These are phyloP conservation scores for Cinchona pubescens DNA, from an alignment of 257 asterid species.

Conservation along the genomic window DNA sequence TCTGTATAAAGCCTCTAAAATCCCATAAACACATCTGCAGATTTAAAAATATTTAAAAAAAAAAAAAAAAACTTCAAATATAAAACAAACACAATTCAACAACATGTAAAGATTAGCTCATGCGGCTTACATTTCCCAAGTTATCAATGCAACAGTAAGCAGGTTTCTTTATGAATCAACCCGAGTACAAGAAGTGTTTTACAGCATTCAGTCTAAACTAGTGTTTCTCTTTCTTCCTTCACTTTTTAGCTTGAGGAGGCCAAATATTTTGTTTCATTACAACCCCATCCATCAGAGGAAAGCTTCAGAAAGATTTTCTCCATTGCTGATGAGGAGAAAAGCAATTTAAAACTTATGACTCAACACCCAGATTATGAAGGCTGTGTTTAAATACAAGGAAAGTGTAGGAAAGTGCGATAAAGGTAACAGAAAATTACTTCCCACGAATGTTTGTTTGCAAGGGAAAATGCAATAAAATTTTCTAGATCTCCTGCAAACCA, in stretches of 20 bases:
- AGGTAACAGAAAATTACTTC: too few species aligned
- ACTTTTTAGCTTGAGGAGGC: neutral
- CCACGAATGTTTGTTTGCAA: too few species aligned
- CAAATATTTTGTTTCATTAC: neutral
- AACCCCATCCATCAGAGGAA: neutral
- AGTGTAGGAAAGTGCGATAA: too few species aligned
- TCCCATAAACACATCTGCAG: neutral
- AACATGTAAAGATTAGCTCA: neutral
- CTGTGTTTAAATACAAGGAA: too few species aligned
- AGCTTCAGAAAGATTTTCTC: neutral
- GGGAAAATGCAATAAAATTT: too few species aligned
- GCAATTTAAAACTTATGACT: neutral
- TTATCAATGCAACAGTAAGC: neutral
- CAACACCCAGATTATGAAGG: neutral
- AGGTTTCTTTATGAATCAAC: neutral
- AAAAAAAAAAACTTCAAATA: too few species aligned
- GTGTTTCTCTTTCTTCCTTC: neutral
- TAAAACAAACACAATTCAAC: neutral
- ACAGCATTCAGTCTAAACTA: neutral
- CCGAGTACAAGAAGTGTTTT: neutral
- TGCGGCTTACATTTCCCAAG: neutral
- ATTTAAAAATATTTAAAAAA: neutral
- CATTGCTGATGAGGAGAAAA: neutral
- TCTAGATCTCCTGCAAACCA: too few species aligned
- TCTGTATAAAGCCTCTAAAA: neutral